Evolutionary conservation across 225 moss, liverwort and hornwort genomes (phyloP), one percentile per base, ranked within the genome.

Genomic region (Polytrichum formosum): DNA sequence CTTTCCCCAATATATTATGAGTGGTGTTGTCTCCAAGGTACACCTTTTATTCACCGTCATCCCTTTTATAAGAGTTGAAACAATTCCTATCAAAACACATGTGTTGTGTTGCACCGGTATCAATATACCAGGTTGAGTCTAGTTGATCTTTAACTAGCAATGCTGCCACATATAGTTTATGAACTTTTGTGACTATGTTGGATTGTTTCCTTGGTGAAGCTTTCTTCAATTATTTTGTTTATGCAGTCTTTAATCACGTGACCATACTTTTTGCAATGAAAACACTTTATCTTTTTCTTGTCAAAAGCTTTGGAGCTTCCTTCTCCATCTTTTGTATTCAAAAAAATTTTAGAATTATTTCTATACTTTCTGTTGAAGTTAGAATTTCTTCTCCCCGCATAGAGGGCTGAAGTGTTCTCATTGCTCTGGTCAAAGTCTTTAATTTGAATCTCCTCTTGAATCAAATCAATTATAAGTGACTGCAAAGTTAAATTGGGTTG

Each of bases 221-320:
- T 18, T 25, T 70, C 70, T 19, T 6, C 18, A 30, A 33, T 33
- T 70, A 61, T 70, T 61, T 2, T 61, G 23, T 5, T 61, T 70
- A 22, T 59, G 23, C 33, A 59, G 20, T 59, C 56, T 28, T 74
- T 73, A 26, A 73, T 73, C 53, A 73, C 18, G 20, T 73, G 73
- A 8, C 73, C 73, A 26, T 23, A 7, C 22, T 74, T 74, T 25
- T 74, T 74, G 23, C 56, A 74, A 55, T 67, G 60, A 30, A 74
- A 74, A 5, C 66, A 56, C 1, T 56, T 66, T 25, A 67, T 31
- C 16, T 20, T 8, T 28, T 56, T 67, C 18, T 9, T 56, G 1
- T 55, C 16, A 65, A 65, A 65, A 33, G 65, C 19, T 61, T 30
- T 33, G 31, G 25, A 54, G 53, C 65, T 65, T 6, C 18, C 5